A percentile compares a stretch with the other conserved stretches of the same genome.
These are phyloP conservation scores for Penicillium robsamsonii DNA, from an alignment of 495 filamentous ascomycete species.

Conservation along the genomic window DNA sequence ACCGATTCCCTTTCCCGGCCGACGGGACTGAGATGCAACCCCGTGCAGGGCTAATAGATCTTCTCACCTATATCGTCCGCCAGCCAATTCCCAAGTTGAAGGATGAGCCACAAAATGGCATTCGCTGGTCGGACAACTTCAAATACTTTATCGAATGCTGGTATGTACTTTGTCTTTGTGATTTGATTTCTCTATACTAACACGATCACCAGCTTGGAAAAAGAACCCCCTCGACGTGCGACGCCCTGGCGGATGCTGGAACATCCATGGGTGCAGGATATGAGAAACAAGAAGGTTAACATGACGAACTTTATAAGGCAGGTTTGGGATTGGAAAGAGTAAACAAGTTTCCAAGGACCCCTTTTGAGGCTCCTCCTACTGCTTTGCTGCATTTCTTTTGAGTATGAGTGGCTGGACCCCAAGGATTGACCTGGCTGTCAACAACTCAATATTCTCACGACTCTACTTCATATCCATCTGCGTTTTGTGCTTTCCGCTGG, in stretches of 20 bases:
- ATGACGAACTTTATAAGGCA: conserved; percentile 89
- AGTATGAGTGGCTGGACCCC: conserved; percentile 43
- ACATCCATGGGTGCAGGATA: conserved; percentile 97
- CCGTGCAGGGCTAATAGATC: conserved; percentile 85
- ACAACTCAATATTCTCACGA: conserved; percentile 32
- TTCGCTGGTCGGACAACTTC: conserved; percentile 92
- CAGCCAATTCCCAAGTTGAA: conserved; percentile 95
- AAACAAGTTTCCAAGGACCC: conserved; percentile 9
- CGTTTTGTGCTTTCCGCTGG: conserved; percentile 20
- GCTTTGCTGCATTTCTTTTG: conserved; percentile 28
- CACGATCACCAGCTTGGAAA: conserved; percentile 68
- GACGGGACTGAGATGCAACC: conserved; percentile 91
- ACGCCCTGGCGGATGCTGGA: conserved; percentile 98
- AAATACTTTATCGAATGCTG: conserved; percentile 99
- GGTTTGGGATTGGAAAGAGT: conserved; percentile 91
- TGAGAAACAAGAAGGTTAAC: conserved; percentile 92
- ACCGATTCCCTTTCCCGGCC: conserved; percentile 95
- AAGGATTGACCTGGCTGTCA: conserved; percentile 48
- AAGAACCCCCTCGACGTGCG: conserved; percentile 81
- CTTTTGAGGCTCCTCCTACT: conserved; percentile 3
- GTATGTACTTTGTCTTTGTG: conserved; percentile 55
- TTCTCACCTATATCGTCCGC: conserved; percentile 94
- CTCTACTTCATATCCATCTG: conserved; percentile 13
- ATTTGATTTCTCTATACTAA: conserved; percentile 4
- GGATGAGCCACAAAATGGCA: conserved; percentile 77